Evolutionary conservation across 805 yeast genomes (phyloP), one percentile per base, ranked within the genome.

Genomic region (Saccharomycopsis amapae): DNA sequence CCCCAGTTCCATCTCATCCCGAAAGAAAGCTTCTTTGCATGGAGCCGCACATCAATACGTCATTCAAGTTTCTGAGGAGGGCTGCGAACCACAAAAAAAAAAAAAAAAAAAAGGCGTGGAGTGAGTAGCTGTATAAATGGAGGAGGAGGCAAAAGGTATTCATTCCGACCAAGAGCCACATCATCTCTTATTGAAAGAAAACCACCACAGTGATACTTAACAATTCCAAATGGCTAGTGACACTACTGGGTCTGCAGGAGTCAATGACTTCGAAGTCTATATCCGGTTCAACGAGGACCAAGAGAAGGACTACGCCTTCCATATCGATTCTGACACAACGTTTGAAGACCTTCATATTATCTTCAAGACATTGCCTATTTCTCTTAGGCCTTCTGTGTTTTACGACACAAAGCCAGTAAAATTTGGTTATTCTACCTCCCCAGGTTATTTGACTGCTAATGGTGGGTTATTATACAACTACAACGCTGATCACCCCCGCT

Each of bases 271-370:
- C 65, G 83, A 77, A 53, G 58, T 75, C 33, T 88, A 78, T 66
- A 63, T 93, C 53, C 82, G 98, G 49, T 78, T 90, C 73, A 87
- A 85, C 60, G 82, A 76, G 48, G 96, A 89, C 58, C 62, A 67
- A 40, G 96, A 87, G 57, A 83, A 83, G 62, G 98, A 90, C 62
- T 89, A 87, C 64, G 85, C 96, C 56, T 86, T 90, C 67, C 80
- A 77, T 54, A 76, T 88, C n/a, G 69, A 73, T 20, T 64, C 76
- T 17, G 68, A 69, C 24, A 75, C 78, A 45, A 75, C 78, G 5
- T 79, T 89, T 54, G 64, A 69, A 18, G 77, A 75, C 25, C 72
- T 89, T 53, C 58, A 72, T 51, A 66, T 71, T 43, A 76, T 88
- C 40, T 87, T 89, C 58, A 65, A 71, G 33, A 62, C 72, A 1